Percentiles rank a stretch among this genome's conserved stretches.
phyloP scores from a whole-genome alignment of 768 basidiomycete genomes.

The Rhizopogon sp. region DNA sequence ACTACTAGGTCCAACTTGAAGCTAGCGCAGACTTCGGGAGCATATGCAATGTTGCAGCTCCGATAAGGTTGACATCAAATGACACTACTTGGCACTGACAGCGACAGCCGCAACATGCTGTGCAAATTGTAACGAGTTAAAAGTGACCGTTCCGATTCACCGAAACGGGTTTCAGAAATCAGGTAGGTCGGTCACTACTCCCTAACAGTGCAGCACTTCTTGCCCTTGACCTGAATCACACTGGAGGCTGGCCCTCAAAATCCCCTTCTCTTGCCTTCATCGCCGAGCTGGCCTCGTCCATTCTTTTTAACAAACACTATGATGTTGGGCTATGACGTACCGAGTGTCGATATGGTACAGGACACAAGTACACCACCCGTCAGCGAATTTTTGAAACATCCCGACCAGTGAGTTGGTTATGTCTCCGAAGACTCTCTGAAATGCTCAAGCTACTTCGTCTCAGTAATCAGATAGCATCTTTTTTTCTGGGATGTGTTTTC shows the following conservation, averaged over 20 bases:
- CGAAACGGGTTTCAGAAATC: neutral
- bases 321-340: neutral
- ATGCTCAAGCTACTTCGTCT: neutral
- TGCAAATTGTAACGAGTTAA: neutral
- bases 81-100: too few species aligned
- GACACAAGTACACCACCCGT: constrained; percentile 6
- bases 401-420: constrained; percentile 25
- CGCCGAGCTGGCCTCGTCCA: constrained; percentile 21
- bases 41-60: too few species aligned
- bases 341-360: constrained; percentile 3
- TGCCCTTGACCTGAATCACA: neutral
- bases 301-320: neutral
- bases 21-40: too few species aligned
- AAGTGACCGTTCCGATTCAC: neutral
- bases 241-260: constrained; percentile 9
- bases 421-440: neutral
- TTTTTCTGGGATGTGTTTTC: constrained; percentile 39
- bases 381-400: constrained; percentile 24
- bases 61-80: too few species aligned
- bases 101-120: neutral
- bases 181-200: neutral
- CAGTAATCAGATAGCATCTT: constrained; percentile 33
- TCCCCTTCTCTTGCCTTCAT: neutral
- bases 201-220: neutral
- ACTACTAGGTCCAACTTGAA: too few species aligned